Evolutionary conservation across 2,329 filamentous ascomycete species (phyloP).

Genomic region (Talaromyces funiculosus): DNA sequence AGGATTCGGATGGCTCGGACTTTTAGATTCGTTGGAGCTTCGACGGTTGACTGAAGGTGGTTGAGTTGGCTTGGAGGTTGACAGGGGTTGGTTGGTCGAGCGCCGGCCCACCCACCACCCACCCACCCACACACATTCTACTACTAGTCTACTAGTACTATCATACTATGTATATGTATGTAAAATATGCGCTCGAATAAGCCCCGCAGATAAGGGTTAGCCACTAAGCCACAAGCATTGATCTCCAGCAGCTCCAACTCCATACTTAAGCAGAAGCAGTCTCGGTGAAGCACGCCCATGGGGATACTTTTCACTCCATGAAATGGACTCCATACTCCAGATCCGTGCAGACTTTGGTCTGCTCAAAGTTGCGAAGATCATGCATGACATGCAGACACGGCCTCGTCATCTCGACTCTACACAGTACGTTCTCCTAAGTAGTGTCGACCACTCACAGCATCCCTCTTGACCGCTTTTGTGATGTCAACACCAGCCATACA

Average conservation of each 20-base stretch:
- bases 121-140: background rate
- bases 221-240: background rate
- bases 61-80: background rate
- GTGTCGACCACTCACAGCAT: background rate
- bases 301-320: background rate
- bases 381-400: background rate
- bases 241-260: background rate
- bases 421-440: too few relatives aligned
- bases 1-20: conserved; percentile 1
- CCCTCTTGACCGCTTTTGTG: conserved; percentile 3
- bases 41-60: background rate
- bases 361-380: background rate
- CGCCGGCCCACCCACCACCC: too few relatives aligned
- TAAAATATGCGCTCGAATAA: background rate
- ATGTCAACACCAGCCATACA: background rate
- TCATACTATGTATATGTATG: too few relatives aligned
- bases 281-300: too few relatives aligned
- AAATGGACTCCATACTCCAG: background rate
- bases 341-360: background rate
- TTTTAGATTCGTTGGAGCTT: background rate
- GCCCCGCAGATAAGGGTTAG: conserved; percentile 4
- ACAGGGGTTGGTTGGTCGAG: background rate
- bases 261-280: too few relatives aligned
- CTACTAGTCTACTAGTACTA: too few relatives aligned
- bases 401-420: too few relatives aligned